A percentile compares a stretch with the other conserved stretches of the same genome.
Conservation (phyloP, 371 early-diverging fungal genomes). For the Mortierella sp. region DNA sequence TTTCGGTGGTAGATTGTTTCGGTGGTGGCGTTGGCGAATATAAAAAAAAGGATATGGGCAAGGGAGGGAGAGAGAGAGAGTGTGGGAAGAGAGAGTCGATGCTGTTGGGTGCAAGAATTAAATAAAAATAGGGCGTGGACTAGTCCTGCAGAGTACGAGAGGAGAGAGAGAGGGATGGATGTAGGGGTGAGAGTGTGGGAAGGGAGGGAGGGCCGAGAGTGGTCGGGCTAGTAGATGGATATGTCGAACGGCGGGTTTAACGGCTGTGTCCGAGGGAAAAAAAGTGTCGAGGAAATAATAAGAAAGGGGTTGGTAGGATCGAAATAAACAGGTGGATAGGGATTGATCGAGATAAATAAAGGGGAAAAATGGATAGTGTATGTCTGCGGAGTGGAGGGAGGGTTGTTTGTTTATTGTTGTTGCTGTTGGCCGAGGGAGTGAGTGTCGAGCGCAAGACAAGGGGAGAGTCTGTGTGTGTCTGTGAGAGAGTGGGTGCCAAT, state of each 20-base stretch:
- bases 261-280: slow-evolving; percentile 11
- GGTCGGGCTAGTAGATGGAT: not conserved
- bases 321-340: not conserved
- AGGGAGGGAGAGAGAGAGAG: not conserved
- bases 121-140: not conserved
- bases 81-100: slow-evolving; percentile 17
- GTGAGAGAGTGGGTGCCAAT: not conserved
- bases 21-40: not conserved
- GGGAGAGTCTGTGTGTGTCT: not conserved
- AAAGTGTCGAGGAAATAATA: not conserved
- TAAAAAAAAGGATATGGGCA: not conserved
- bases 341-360: slow-evolving; percentile 7
- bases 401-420: not conserved
- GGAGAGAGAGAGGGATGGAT: not conserved
- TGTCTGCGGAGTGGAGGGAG: not conserved
- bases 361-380: not conserved
- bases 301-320: not conserved
- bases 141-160: not conserved
- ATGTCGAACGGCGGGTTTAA: not conserved
- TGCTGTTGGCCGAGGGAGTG: not conserved
- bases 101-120: slow-evolving; percentile 8
- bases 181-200: not conserved
- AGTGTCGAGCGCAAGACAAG: not conserved
- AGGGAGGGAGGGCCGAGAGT: not conserved
- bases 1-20: not conserved